Conservation (phyloP, 2,329 filamentous ascomycete genomes). For the Diaporthe amygdali region DNA sequence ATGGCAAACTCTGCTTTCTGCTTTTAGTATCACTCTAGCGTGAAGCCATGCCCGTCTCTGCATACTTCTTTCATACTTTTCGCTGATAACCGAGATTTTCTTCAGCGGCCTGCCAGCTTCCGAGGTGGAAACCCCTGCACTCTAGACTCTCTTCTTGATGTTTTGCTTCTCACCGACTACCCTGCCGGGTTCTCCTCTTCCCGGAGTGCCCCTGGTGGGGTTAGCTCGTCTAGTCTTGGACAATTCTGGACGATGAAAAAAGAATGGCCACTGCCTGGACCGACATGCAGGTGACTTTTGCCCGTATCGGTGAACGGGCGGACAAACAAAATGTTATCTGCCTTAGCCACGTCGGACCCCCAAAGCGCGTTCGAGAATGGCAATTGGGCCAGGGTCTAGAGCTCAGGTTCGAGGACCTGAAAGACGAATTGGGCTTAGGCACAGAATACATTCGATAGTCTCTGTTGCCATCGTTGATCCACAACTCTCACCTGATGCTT, state of each 20-base stretch:
- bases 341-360: neutral
- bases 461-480: neutral
- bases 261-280: neutral
- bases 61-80: neutral
- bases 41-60: neutral
- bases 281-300: neutral
- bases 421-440: neutral
- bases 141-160: neutral
- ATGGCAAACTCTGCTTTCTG: neutral
- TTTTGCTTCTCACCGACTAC: neutral
- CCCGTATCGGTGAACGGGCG: neutral
- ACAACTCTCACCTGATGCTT: neutral
- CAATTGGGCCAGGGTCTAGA: neutral
- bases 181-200: neutral
- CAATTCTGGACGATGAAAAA: neutral
- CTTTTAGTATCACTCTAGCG: neutral
- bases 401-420: neutral
- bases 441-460: slow-evolving; percentile 12
- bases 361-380: neutral
- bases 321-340: neutral
- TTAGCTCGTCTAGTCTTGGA: neutral
- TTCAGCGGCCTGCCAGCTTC: slow-evolving; percentile 15
- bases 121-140: neutral
- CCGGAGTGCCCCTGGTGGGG: neutral
- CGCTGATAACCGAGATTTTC: slow-evolving; percentile 10